A percentile compares a stretch with the other conserved stretches of the same genome.
phyloP scores from a whole-genome alignment of 1,139 yeast species.

The Wickerhamomyces sp. region DNA sequence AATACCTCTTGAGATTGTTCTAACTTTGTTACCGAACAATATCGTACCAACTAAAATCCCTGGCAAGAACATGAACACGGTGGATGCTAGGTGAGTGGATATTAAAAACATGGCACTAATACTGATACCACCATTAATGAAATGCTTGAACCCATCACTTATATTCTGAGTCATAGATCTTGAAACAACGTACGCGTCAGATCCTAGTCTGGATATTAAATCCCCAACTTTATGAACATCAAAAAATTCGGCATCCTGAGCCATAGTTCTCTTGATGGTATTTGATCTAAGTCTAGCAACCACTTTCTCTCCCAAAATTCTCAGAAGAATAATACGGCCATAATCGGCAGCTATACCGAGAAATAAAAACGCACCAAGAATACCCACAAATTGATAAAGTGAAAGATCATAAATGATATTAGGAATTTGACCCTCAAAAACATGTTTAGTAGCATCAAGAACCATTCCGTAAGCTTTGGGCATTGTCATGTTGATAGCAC shows the following conservation, averaged over 20 bases:
- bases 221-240: slow-evolving; percentile 94
- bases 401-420: slow-evolving; percentile 43
- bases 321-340: slow-evolving; percentile 68
- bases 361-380: slow-evolving; percentile 51
- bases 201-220: slow-evolving; percentile 78
- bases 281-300: slow-evolving; percentile 79
- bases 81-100: slow-evolving; percentile 72
- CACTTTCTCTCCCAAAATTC: slow-evolving; percentile 79
- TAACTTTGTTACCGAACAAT: slow-evolving; percentile 73
- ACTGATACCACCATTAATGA: slow-evolving; percentile 77
- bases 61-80: slow-evolving; percentile 76
- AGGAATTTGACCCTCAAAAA: slow-evolving; percentile 35
- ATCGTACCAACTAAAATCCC: slow-evolving; percentile 74
- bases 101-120: slow-evolving; percentile 84
- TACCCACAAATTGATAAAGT: slow-evolving; percentile 42
- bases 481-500: slow-evolving; percentile 64
- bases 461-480: slow-evolving; percentile 84
- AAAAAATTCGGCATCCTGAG: slow-evolving; percentile 89
- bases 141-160: slow-evolving; percentile 83
- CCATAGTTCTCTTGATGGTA: slow-evolving; percentile 69
- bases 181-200: slow-evolving; percentile 88
- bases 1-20: slow-evolving; percentile 67
- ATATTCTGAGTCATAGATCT: slow-evolving; percentile 84
- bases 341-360: slow-evolving; percentile 76
- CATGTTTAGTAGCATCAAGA: slow-evolving; percentile 51